Evolutionary conservation across 306 rosid species (phyloP).

Genomic region (Dalbergia cultrata): DNA sequence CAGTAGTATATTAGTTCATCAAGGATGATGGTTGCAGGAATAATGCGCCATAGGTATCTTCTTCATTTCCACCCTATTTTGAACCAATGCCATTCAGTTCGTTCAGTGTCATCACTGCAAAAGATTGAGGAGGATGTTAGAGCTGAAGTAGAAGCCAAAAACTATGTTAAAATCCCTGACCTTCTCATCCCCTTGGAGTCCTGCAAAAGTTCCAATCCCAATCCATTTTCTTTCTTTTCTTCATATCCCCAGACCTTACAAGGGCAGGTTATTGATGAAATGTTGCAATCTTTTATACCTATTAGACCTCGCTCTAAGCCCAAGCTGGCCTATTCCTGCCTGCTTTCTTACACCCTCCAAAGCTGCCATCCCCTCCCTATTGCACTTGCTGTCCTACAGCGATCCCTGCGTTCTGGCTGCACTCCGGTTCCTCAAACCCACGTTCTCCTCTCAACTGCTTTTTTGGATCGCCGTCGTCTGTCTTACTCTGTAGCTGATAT

Average conservation of each 20-base stretch:
- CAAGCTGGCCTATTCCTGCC: conserved; percentile 59
- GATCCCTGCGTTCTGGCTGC: conserved; percentile 76
- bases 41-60: conserved; percentile 48
- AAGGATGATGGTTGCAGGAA: conserved; percentile 49
- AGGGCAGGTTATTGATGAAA: conserved; percentile 72
- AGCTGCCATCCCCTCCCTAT: conserved; percentile 71
- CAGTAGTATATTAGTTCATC: conserved; percentile 10
- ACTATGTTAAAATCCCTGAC: conserved; percentile 71
- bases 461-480: conserved; percentile 58
- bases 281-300: conserved; percentile 74
- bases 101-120: conserved; percentile 49
- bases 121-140: conserved; percentile 56
- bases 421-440: conserved; percentile 70
- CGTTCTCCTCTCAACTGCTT: conserved; percentile 72
- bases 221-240: conserved; percentile 79
- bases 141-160: conserved; percentile 66
- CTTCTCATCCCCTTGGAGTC: conserved; percentile 56
- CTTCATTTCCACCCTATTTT: conserved; percentile 37
- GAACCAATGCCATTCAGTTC: conserved; percentile 45
- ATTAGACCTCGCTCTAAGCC: conserved; percentile 69
- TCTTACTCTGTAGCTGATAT: conserved; percentile 57
- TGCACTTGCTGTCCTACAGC: conserved; percentile 71
- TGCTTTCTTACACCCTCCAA: conserved; percentile 70
- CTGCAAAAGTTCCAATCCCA: conserved; percentile 71
- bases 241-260: conserved; percentile 57